Evolutionary conservation across 2,329 filamentous ascomycete species (phyloP).

Genomic region (Stagonosporopsis cucurbitacearum): DNA sequence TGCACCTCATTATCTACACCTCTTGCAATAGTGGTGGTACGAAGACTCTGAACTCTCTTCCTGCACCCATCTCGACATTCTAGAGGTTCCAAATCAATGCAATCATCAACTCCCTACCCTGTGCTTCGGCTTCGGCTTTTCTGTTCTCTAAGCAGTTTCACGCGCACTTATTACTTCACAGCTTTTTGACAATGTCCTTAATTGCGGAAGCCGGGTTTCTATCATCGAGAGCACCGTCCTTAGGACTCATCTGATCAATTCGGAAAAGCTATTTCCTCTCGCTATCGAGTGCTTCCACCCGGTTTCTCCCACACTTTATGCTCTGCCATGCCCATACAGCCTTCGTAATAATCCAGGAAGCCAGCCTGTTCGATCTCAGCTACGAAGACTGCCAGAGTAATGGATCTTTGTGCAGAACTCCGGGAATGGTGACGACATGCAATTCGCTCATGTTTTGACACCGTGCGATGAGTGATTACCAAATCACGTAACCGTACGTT

Average conservation of each 20-base stretch:
- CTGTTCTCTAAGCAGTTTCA: not conserved
- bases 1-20: not conserved
- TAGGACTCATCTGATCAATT: not conserved
- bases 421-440: not conserved
- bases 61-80: not conserved
- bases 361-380: constrained; percentile 19
- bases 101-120: not conserved
- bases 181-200: not conserved
- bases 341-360: not conserved
- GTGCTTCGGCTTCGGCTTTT: not conserved
- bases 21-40: not conserved
- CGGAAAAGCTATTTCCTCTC: constrained; percentile 2
- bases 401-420: not conserved
- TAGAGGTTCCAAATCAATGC: not conserved
- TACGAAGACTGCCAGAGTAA: constrained; percentile 1
- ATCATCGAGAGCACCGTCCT: not conserved
- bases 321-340: constrained; percentile 5
- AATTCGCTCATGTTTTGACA: constrained; percentile 39
- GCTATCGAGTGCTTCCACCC: not conserved
- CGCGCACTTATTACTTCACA: constrained; percentile 1
- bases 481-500: constrained; percentile 52
- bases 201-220: not conserved
- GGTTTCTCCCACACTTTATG: not conserved
- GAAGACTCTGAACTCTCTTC: not conserved
- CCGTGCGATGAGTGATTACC: constrained; percentile 35